Evolutionary conservation across 352 stramenopile genomes (phyloP).

Genomic region (Phytophthora quininea): DNA sequence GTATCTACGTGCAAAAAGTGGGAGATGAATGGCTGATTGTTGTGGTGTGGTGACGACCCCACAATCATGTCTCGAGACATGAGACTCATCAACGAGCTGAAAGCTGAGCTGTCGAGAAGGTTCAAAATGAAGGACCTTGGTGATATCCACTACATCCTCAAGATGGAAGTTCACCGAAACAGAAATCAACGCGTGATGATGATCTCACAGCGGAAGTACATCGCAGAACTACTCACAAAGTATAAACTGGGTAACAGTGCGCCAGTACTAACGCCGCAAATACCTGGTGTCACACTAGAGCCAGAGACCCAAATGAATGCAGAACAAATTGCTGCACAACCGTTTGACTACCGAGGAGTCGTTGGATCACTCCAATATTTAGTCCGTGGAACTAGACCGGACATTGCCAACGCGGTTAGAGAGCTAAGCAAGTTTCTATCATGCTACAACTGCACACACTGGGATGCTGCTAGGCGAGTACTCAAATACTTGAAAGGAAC

Average conservation of each 20-base stretch:
- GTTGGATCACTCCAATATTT: constrained; percentile 34
- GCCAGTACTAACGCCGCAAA: background rate
- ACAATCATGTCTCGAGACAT: constrained; percentile 26
- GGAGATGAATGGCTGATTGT: constrained; percentile 34
- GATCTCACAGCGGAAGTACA: constrained; percentile 3
- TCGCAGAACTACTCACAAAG: background rate
- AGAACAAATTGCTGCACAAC: constrained; percentile 24
- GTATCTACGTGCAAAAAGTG: constrained; percentile 23
- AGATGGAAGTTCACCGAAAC: constrained; percentile 4
- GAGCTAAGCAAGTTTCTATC: constrained; percentile 34
- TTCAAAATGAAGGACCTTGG: constrained; percentile 45
- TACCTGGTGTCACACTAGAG: constrained; percentile 4
- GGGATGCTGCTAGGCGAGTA: constrained; percentile 28
- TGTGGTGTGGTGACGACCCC: constrained; percentile 33
- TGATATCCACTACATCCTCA: constrained; percentile 25
- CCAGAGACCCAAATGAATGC: constrained; percentile 21
- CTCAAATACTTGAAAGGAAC: constrained; percentile 6
- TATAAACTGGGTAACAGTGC: background rate
- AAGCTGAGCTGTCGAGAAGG: constrained; percentile 23
- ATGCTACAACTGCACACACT: constrained; percentile 33
- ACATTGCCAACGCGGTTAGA: constrained; percentile 35
- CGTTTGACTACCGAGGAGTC: constrained; percentile 26
- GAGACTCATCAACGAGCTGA: constrained; percentile 21
- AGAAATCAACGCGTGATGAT: background rate
- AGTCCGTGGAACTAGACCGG: constrained; percentile 21